Base-by-base conservation (phyloP, 257 asterid species). In the Nicotiana paniculata region DNA sequence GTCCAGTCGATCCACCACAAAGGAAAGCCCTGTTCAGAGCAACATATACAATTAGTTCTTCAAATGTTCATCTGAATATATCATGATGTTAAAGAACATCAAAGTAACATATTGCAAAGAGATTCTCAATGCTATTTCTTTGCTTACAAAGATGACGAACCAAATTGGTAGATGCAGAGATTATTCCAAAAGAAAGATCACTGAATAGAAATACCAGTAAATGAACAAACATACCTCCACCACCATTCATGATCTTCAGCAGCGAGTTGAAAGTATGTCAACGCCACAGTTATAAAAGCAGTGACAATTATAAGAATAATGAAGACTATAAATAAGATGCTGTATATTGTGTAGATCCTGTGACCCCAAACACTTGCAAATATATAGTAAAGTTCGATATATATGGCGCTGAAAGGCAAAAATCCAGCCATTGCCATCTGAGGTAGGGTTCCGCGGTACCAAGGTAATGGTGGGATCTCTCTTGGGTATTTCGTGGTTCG, bases 351-450 rank as follows among this genome's bases (percentile, higher is more conserved):
- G 66, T 86, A 86, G 13, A 86, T 82, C 82, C 84, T 83, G 70
- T 86, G 88, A 83, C 88, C 88, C 88, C 88, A 86, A 32, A 86
- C 86, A 59, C 88, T 86, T 15, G 88, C 88, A 76, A 86, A 86
- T 80, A 86, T 86, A 77, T 85, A 85, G 81, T 82, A 85, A 6
- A 85, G 84, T 57, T 85, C 86, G 6, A 85, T 82, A 63, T 86
- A 86, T 62, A 86, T 86, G 61, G 88, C 86, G n/a, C 88, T 83
- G 78, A 86, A 86, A 58, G 88, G 88, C 82, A 86, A 83, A 67
- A 86, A 86, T 4, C 88, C 88, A 30, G 88, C 88, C 84, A 86
- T 86, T 80, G 88, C 88, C 88, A 86, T 86, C 81, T 86, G 88
- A 74, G 88, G 88, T 4, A 80, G 65, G 6, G 88, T 81, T 35